phyloP scores from a whole-genome alignment of 176 grass and related monocot genomes.

The Paspalum notatum region DNA sequence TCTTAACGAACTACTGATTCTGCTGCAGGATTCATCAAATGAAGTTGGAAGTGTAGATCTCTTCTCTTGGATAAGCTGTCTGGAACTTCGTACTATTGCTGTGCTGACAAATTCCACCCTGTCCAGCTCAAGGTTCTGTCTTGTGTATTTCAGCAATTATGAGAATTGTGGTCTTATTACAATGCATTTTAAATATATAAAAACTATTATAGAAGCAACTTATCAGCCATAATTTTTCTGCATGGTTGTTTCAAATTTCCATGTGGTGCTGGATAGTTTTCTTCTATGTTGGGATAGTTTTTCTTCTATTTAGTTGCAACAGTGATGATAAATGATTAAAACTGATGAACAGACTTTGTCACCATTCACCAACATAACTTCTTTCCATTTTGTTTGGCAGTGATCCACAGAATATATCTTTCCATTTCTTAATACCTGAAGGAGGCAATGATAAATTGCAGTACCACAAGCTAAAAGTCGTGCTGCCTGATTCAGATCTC shows the following conservation, averaged over 20 bases:
- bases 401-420: constrained; percentile 67
- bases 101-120: constrained; percentile 83
- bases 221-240: not conserved
- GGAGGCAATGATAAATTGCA: constrained; percentile 55
- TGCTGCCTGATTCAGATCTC: constrained; percentile 75
- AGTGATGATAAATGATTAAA: not conserved
- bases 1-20: not conserved
- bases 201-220: not conserved
- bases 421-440: constrained; percentile 81
- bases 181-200: not conserved
- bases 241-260: not conserved
- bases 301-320: not conserved
- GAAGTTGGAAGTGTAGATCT: constrained; percentile 52
- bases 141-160: constrained; percentile 17
- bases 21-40: constrained; percentile 18
- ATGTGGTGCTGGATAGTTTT: constrained; percentile 1
- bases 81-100: constrained; percentile 69
- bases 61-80: constrained; percentile 74
- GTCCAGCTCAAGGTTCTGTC: constrained; percentile 72
- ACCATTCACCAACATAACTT: not conserved
- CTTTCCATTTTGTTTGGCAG: constrained; percentile 50
- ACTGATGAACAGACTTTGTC: not conserved
- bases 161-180: not conserved
- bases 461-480: constrained; percentile 81
- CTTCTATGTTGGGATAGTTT: no score